A percentile compares a stretch with the other conserved stretches of the same genome.
These are phyloP conservation scores for Komagataella pseudopastoris DNA, from an alignment of 805 yeast genomes.

Conservation along the genomic window DNA sequence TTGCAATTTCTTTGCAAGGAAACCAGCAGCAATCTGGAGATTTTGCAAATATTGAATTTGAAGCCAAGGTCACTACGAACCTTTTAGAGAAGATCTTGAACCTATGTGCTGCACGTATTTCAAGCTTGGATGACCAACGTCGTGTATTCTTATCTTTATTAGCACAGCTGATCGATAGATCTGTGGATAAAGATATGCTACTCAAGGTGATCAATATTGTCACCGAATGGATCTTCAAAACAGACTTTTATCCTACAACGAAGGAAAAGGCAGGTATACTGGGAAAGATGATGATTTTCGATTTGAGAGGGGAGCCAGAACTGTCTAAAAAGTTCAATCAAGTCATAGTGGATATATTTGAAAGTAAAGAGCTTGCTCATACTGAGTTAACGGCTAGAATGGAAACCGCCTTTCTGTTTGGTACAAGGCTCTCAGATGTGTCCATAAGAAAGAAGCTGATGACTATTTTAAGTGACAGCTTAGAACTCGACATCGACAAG, in stretches of 20 bases:
- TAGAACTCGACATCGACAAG: slow-evolving; percentile 67
- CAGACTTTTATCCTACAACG: slow-evolving; percentile 81
- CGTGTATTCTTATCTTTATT: slow-evolving; percentile 74
- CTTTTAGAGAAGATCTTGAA: slow-evolving; percentile 65
- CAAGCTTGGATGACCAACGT: slow-evolving; percentile 86
- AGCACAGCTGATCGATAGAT: slow-evolving; percentile 83
- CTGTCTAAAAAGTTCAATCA: slow-evolving; percentile 69
- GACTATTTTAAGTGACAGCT: slow-evolving; percentile 62
- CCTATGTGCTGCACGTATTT: slow-evolving; percentile 67
- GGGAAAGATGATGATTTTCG: slow-evolving; percentile 88
- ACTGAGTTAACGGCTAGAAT: slow-evolving; percentile 86
- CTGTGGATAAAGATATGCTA: slow-evolving; percentile 64
- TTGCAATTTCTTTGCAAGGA: slow-evolving; percentile 41
- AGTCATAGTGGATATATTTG: slow-evolving; percentile 79
- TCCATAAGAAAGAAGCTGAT: slow-evolving; percentile 64
- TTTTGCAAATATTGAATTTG: slow-evolving; percentile 34
- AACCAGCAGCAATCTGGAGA: slow-evolving; percentile 13
- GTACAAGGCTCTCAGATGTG: slow-evolving; percentile 74
- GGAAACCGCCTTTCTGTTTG: slow-evolving; percentile 94
- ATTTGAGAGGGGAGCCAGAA: slow-evolving; percentile 72
- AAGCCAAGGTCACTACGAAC: slow-evolving; percentile 68
- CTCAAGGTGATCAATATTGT: slow-evolving; percentile 67
- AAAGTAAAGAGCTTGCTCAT: slow-evolving; percentile 60
- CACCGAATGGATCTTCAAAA: slow-evolving; percentile 78
- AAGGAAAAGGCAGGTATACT: slow-evolving; percentile 94